Percentiles rank a stretch among this genome's conserved stretches.
These are phyloP conservation scores for Suhomyces canberraensis DNA, from an alignment of 805 yeast genomes.

Conservation along the genomic window DNA sequence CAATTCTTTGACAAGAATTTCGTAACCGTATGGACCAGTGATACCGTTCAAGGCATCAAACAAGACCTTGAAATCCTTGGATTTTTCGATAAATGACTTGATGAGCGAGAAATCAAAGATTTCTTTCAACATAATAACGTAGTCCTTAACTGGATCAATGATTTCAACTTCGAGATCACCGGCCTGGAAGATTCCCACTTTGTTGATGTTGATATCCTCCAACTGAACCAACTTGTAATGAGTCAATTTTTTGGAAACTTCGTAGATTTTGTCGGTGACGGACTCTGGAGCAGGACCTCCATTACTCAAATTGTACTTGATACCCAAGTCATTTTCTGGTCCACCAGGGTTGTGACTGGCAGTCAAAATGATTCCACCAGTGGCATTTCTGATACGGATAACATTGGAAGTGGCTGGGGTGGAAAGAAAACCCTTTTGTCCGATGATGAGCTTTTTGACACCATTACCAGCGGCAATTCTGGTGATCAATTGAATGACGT, in stretches of 20 bases:
- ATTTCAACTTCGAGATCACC: constrained; percentile 74
- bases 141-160: constrained; percentile 77
- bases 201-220: constrained; percentile 61
- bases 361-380: constrained; percentile 95
- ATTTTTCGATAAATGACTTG: constrained; percentile 56
- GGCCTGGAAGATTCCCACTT: constrained; percentile 45
- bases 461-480: constrained; percentile 89
- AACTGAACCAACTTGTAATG: constrained; percentile 61
- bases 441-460: constrained; percentile 78
- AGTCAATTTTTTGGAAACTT: constrained; percentile 54
- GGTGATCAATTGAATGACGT: constrained; percentile 77
- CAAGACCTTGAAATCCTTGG: constrained; percentile 63
- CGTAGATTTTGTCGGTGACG: constrained; percentile 85
- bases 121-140: constrained; percentile 71
- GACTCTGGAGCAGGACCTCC: constrained; percentile 99
- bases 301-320: constrained; percentile 89
- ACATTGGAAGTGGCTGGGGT: constrained; percentile 97
- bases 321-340: constrained; percentile 86
- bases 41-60: constrained; percentile 94
- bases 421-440: constrained; percentile 82
- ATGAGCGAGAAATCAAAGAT: constrained; percentile 88
- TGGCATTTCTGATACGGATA: constrained; percentile 68
- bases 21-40: constrained; percentile 93
- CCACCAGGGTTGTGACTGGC: constrained; percentile 99
- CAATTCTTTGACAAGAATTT: constrained; percentile 79